Percentiles rank a stretch among this genome's conserved stretches.
phyloP scores from a whole-genome alignment of 2,329 filamentous ascomycete genomes.

The Cladosporium oxysporum region DNA sequence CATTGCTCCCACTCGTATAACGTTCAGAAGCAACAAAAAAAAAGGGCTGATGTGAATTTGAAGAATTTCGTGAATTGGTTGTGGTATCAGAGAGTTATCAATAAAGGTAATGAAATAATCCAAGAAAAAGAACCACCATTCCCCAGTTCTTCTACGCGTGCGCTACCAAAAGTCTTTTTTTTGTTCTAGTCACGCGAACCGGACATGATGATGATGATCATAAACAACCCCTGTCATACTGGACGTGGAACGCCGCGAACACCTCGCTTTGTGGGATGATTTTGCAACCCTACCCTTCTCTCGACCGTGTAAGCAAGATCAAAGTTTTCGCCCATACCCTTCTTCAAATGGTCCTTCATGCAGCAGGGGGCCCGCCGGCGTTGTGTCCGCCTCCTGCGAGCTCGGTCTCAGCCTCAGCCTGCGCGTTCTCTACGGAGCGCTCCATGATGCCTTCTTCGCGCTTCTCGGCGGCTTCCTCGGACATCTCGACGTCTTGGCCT shows the following conservation, averaged over 20 bases:
- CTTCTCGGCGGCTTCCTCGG: conserved; percentile 27
- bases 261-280: conserved; percentile 15
- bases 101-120: neutral
- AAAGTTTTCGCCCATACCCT: neutral
- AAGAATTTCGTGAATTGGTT: neutral
- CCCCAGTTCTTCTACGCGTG: neutral
- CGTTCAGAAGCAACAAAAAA: neutral
- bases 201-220: neutral
- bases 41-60: neutral
- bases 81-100: conserved; percentile 5
- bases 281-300: neutral
- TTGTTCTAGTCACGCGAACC: neutral
- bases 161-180: neutral
- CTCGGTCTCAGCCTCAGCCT: conserved; percentile 35
- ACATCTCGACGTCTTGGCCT: conserved; percentile 31
- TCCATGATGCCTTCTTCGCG: conserved; percentile 37
- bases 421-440: conserved; percentile 32
- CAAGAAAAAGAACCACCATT: neutral
- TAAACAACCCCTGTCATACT: neutral
- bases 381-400: conserved; percentile 28
- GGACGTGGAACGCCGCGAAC: conserved; percentile 14
- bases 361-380: conserved; percentile 25
- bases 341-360: conserved; percentile 16
- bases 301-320: neutral
- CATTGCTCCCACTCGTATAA: neutral